Conservation (phyloP, 306 rosid genomes). For the Fragaria iinumae region DNA sequence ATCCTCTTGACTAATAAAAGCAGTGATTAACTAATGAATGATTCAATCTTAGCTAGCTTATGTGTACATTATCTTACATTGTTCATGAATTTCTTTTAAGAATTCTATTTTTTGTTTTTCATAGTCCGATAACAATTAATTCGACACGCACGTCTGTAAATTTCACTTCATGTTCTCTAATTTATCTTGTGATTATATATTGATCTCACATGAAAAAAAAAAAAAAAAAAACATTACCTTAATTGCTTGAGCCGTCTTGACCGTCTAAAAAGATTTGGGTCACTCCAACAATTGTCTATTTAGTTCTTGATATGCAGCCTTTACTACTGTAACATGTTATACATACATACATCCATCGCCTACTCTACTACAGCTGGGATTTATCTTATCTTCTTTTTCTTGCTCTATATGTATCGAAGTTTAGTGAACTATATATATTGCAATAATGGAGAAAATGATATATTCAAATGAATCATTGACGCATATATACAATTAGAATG, state of each 20-base stretch:
- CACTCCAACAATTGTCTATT: no score
- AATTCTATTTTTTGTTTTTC: neutral
- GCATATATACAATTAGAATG: neutral
- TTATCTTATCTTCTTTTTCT: no score
- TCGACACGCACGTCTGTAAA: neutral
- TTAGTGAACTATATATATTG: neutral
- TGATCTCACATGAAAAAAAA: no score
- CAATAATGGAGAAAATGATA: constrained; percentile 4
- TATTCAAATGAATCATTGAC: neutral
- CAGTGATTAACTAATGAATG: neutral
- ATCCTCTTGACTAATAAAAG: neutral
- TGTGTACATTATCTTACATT: neutral
- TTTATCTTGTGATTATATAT: neutral
- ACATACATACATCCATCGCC: no score
- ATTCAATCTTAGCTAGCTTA: neutral
- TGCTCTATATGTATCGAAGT: no score
- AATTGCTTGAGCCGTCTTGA: no score
- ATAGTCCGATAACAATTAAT: no score
- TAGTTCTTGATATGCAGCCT: no score
- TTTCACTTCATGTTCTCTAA: neutral
- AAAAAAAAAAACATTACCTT: no score
- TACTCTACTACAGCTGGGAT: no score
- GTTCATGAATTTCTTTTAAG: neutral
- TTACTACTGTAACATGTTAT: no score
- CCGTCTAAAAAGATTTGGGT: no score